These are phyloP conservation scores for Fagus crenata DNA, from an alignment of 306 rosid species.

Conservation along the genomic window DNA sequence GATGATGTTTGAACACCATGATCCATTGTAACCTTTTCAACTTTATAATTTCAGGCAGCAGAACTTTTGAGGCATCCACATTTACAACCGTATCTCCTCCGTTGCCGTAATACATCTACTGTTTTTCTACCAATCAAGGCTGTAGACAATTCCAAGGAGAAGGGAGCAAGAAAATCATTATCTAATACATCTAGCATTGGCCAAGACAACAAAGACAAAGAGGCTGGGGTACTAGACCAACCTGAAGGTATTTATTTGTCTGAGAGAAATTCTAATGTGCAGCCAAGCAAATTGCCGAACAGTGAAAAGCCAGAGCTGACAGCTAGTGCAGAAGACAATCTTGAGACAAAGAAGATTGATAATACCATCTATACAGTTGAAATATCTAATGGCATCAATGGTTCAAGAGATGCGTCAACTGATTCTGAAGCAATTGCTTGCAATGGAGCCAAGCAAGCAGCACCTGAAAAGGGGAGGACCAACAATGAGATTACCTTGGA, in stretches of 20 bases:
- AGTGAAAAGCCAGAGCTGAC: slow-evolving; percentile 42
- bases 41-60: slow-evolving; percentile 64
- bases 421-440: slow-evolving; percentile 56
- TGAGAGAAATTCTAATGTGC: slow-evolving; percentile 40
- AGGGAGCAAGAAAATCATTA: slow-evolving; percentile 41
- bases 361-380: slow-evolving; percentile 55
- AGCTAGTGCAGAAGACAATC: slow-evolving; percentile 57
- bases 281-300: slow-evolving; percentile 29
- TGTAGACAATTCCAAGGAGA: slow-evolving; percentile 54
- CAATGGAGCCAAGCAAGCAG: slow-evolving; percentile 57
- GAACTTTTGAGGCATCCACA: slow-evolving; percentile 81
- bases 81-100: slow-evolving; percentile 76
- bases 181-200: slow-evolving; percentile 40
- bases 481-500: slow-evolving; percentile 44
- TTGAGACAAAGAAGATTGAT: slow-evolving; percentile 78
- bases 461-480: slow-evolving; percentile 37
- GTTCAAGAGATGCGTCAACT: slow-evolving; percentile 57
- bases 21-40: slow-evolving; percentile 34
- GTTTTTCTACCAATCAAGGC: slow-evolving; percentile 73
- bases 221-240: slow-evolving; percentile 32
- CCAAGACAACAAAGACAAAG: slow-evolving; percentile 50
- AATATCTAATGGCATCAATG: slow-evolving; percentile 50
- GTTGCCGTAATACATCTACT: slow-evolving; percentile 67
- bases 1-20: slow-evolving; percentile 6
- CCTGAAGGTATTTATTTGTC: slow-evolving; percentile 48